phyloP scores from a whole-genome alignment of 768 basidiomycete genomes.

The Phaeotremella fagi region DNA sequence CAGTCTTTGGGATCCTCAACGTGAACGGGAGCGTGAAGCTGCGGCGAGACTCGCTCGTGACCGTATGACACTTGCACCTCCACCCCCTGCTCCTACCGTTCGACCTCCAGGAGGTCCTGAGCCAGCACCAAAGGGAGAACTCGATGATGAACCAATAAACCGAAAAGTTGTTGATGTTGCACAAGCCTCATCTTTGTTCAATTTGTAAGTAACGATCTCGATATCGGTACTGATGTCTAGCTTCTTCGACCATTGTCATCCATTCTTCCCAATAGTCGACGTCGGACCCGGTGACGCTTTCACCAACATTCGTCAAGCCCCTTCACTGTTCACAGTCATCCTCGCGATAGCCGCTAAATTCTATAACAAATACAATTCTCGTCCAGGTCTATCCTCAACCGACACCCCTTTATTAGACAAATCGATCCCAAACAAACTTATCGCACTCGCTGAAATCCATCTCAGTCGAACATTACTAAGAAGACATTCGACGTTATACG shows the following conservation, averaged over 20 bases:
- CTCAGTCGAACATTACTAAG: constrained; percentile 3
- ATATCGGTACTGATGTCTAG: too few species aligned
- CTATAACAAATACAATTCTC: constrained; percentile 18
- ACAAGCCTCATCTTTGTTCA: too few species aligned
- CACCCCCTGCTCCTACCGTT: too few species aligned
- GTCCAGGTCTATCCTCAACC: constrained; percentile 1
- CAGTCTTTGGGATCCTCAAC: too few species aligned
- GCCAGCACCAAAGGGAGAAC: too few species aligned
- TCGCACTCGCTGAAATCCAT: constrained; percentile 5
- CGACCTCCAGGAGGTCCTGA: too few species aligned
- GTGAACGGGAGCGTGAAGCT: too few species aligned
- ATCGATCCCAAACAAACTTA: constrained; percentile 9
- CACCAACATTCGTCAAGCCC: constrained; percentile 24
- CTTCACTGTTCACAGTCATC: constrained; percentile 27
- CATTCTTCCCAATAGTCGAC: constrained; percentile 36
- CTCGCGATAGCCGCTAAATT: constrained; percentile 33
- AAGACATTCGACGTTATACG: constrained; percentile 3
- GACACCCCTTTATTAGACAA: constrained; percentile 9
- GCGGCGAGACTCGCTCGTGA: too few species aligned
- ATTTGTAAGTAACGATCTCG: too few species aligned
- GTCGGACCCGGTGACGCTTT: constrained; percentile 25
- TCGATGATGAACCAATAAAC: too few species aligned
- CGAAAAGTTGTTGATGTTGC: too few species aligned
- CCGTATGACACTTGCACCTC: too few species aligned
- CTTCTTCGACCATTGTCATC: constrained; percentile 32